Percentiles rank a stretch among this genome's conserved stretches.
Conservation (phyloP, 306 rosid species). For the Sicyos baderoa region DNA sequence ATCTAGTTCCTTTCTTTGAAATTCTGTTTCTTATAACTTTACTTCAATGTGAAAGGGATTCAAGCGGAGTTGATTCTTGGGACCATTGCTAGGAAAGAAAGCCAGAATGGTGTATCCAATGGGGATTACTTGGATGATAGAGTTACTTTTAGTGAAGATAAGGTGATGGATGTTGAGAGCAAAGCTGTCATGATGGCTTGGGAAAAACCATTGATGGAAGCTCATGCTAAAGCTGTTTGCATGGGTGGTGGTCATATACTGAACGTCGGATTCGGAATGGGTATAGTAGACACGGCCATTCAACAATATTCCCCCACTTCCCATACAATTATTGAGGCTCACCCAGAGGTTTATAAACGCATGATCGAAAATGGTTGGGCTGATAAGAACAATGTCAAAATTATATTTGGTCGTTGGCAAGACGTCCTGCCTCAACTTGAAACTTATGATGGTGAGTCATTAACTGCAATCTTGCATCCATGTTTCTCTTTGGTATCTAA, state of each 20-base stretch:
- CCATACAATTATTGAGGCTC: slow-evolving; percentile 89
- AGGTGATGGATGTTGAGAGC: slow-evolving; percentile 69
- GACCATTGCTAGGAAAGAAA: slow-evolving; percentile 63
- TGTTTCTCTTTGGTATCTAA: not conserved
- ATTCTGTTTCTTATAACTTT: not conserved
- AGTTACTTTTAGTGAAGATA: slow-evolving; percentile 75
- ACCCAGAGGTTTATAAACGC: slow-evolving; percentile 68
- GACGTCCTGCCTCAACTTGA: slow-evolving; percentile 63
- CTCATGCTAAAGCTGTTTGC: slow-evolving; percentile 91
- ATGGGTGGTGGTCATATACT: slow-evolving; percentile 71
- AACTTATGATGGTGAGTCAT: slow-evolving; percentile 61
- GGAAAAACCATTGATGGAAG: slow-evolving; percentile 98
- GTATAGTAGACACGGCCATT: slow-evolving; percentile 81
- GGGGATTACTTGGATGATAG: slow-evolving; percentile 70
- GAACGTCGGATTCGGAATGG: slow-evolving; percentile 92
- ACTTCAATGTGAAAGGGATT: slow-evolving; percentile 40
- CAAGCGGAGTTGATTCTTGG: slow-evolving; percentile 76
- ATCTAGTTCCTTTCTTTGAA: not conserved
- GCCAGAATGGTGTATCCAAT: slow-evolving; percentile 25
- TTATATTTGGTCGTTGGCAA: slow-evolving; percentile 82
- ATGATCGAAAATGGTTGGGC: slow-evolving; percentile 65
- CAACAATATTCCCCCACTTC: slow-evolving; percentile 56
- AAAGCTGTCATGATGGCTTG: slow-evolving; percentile 98
- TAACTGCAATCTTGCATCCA: not conserved
- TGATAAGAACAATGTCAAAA: slow-evolving; percentile 54